Conservation (phyloP, 257 asterid species). For the Paraleonurus japonicus region DNA sequence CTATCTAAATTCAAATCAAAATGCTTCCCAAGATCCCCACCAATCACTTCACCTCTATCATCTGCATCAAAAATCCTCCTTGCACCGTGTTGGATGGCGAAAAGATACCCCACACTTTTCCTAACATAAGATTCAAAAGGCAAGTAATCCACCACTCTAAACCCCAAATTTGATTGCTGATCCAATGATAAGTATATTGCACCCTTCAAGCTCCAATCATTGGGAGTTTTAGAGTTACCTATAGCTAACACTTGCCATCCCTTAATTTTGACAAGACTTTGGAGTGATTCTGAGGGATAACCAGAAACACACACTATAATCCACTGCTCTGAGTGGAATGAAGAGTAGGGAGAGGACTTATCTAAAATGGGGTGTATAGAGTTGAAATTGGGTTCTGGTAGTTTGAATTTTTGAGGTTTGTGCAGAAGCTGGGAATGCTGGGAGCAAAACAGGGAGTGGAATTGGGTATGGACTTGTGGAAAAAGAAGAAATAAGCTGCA, state of each 20-base stretch:
- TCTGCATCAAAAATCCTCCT: slow-evolving; percentile 62
- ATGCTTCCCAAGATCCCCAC: slow-evolving; percentile 58
- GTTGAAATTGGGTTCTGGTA: slow-evolving; percentile 25
- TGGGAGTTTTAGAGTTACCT: slow-evolving; percentile 64
- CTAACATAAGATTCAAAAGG: slow-evolving; percentile 74
- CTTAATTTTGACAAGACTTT: slow-evolving; percentile 41
- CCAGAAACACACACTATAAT: slow-evolving; percentile 58
- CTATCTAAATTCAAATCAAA: slow-evolving; percentile 68
- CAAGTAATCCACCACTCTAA: slow-evolving; percentile 61
- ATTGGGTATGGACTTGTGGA: slow-evolving; percentile 25
- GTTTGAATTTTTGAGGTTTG: slow-evolving; percentile 22
- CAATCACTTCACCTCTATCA: slow-evolving; percentile 66
- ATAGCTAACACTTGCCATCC: slow-evolving; percentile 76
- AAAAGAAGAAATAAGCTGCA: slow-evolving; percentile 28
- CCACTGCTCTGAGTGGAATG: slow-evolving; percentile 68
- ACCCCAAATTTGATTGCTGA: slow-evolving; percentile 66
- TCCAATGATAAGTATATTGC: slow-evolving; percentile 52
- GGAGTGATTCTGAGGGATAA: slow-evolving; percentile 52
- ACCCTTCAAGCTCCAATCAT: slow-evolving; percentile 70
- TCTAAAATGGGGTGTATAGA: slow-evolving; percentile 38
- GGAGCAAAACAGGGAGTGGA: slow-evolving; percentile 23
- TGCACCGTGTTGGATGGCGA: slow-evolving; percentile 78
- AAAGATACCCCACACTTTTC: slow-evolving; percentile 66
- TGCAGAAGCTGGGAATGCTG: slow-evolving; percentile 20
- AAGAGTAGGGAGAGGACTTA: slow-evolving; percentile 45